Evolutionary conservation across 148 eudicot species (phyloP).

Genomic region (Polygonum maritimum): DNA sequence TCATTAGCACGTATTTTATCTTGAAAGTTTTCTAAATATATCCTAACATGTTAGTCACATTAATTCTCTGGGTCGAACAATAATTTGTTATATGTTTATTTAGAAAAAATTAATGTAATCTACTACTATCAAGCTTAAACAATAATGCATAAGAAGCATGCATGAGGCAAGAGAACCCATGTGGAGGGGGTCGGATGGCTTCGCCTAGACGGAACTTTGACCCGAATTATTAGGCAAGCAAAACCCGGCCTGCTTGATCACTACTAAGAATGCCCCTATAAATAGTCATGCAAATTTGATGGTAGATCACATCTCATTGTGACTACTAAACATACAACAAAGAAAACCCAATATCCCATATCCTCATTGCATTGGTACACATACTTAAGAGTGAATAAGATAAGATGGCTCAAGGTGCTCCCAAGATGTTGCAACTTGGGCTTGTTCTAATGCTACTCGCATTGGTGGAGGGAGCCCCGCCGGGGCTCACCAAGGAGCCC

Average conservation of each 20-base stretch:
- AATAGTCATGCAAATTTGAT: background rate
- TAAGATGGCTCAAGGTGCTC: constrained; percentile 18
- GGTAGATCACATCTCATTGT: background rate
- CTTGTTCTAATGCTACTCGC: constrained; percentile 22
- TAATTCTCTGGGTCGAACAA: too few relatives aligned
- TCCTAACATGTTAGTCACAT: too few relatives aligned
- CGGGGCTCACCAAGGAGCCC: constrained; percentile 38
- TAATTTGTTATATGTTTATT: background rate
- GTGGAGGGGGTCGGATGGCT: background rate
- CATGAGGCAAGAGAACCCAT: background rate
- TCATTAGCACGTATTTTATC: too few relatives aligned
- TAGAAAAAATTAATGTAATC: background rate
- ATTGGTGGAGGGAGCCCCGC: constrained; percentile 35
- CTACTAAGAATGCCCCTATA: background rate
- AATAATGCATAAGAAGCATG: background rate
- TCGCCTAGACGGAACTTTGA: background rate
- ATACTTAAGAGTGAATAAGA: background rate
- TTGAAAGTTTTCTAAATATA: too few relatives aligned
- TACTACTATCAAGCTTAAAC: background rate
- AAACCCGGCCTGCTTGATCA: background rate
- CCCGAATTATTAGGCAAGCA: background rate
- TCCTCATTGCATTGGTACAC: background rate
- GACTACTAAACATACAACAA: background rate
- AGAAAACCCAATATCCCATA: background rate
- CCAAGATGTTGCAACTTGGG: constrained; percentile 22